These are phyloP conservation scores for Torulaspora maleeae DNA, from an alignment of 805 yeast genomes.

Conservation along the genomic window DNA sequence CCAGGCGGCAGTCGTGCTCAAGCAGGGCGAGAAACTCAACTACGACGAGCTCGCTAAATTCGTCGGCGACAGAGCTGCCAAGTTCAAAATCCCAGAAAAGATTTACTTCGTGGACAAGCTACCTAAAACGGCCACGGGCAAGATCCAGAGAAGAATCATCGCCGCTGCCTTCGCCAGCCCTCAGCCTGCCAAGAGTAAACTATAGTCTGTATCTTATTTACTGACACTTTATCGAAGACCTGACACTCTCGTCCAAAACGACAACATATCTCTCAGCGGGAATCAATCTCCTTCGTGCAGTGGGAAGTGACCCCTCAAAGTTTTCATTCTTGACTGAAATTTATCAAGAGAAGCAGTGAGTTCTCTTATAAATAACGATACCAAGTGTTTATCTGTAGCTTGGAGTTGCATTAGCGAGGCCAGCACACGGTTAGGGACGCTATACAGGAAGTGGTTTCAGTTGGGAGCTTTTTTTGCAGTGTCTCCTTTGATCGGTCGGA, in stretches of 20 bases:
- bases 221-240: constrained; percentile 1
- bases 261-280: constrained; percentile 3
- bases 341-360: not conserved
- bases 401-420: not conserved
- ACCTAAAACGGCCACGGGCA: constrained; percentile 77
- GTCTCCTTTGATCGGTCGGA: not conserved
- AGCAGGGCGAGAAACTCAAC: constrained; percentile 37
- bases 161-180: constrained; percentile 45
- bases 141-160: constrained; percentile 63
- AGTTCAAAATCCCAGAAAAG: constrained; percentile 57
- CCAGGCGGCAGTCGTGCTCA: constrained; percentile 62
- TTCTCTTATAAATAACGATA: not conserved
- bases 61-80: constrained; percentile 44
- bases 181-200: constrained; percentile 32
- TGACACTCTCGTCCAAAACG: constrained; percentile 3
- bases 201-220: constrained; percentile 15
- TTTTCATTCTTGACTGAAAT: constrained; percentile 2
- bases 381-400: not conserved
- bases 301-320: constrained; percentile 12
- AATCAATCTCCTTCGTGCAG: constrained; percentile 12
- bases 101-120: constrained; percentile 54
- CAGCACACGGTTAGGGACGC: not conserved
- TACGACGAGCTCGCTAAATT: constrained; percentile 45
- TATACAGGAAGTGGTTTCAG: not conserved
- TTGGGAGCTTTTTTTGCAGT: not conserved